Evolutionary conservation across 2,329 filamentous ascomycete genomes (phyloP).

Genomic region (Penicillium polonicum): DNA sequence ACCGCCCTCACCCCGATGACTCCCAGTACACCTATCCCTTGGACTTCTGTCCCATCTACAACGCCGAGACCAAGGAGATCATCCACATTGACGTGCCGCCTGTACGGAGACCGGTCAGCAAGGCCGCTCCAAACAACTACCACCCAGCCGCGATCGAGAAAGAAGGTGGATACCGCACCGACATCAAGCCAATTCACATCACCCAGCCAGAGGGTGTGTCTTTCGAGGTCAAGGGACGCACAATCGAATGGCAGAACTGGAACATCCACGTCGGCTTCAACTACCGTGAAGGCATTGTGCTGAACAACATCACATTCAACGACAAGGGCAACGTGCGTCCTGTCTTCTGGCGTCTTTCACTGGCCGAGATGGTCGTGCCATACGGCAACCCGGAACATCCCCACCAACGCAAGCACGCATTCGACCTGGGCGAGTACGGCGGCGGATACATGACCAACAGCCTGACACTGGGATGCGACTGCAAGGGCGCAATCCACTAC

Average conservation of each 20-base stretch:
- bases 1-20: slow-evolving; percentile 79
- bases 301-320: slow-evolving; percentile 87
- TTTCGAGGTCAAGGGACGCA: slow-evolving; percentile 72
- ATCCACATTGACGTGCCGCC: slow-evolving; percentile 81
- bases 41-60: slow-evolving; percentile 92
- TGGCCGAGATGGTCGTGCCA: slow-evolving; percentile 92
- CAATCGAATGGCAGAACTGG: slow-evolving; percentile 89
- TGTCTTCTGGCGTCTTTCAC: slow-evolving; percentile 82
- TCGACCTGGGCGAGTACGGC: slow-evolving; percentile 49
- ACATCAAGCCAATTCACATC: slow-evolving; percentile 84
- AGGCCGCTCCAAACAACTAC: slow-evolving; percentile 74
- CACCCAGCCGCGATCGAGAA: slow-evolving; percentile 69
- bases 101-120: slow-evolving; percentile 71
- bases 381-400: slow-evolving; percentile 55
- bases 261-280: slow-evolving; percentile 92
- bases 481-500: slow-evolving; percentile 71
- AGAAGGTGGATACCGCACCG: slow-evolving; percentile 71
- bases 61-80: slow-evolving; percentile 73
- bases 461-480: slow-evolving; percentile 47
- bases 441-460: slow-evolving; percentile 52
- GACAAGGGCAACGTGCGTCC: slow-evolving; percentile 76
- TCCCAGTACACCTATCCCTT: slow-evolving; percentile 88
- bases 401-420: slow-evolving; percentile 51
- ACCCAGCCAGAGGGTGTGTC: slow-evolving; percentile 87
- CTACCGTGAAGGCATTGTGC: slow-evolving; percentile 85